Evolutionary conservation across 2,329 filamentous ascomycete genomes (phyloP), one percentile per base, ranked within the genome.

Genomic region (Didymella lethalis): DNA sequence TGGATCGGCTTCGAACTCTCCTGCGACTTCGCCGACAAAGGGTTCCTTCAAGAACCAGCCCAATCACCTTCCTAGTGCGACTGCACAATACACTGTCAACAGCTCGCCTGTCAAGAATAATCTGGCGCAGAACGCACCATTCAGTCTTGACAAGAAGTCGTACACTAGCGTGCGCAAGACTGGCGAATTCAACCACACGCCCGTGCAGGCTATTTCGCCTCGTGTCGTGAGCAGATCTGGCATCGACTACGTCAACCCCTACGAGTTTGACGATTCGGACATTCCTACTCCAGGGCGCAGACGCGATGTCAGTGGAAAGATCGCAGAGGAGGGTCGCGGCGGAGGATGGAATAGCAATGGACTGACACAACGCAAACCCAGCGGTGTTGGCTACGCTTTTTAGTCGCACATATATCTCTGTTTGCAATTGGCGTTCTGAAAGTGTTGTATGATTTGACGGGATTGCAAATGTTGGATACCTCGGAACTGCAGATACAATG

Each of bases 271-370:
- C 2, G 69, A 67, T 20, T 67, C 70, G 52, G 66, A 75, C 66
- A 59, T 77, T 47, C 75, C 72, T 18, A 72, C 66, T 41, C 67
- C 66, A 11, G 71, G 67, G 5, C 59, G 71, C 45, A 61, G 73
- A 59, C 51, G 70, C 50, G 87, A 89, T 61, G 89, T 91, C 2
- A 92, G 89, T 71, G 90, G 90, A 1, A 91, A 90, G 80, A 77
- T 88, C 54, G 89, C 84, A 0, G 90, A 93, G 73, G 90, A 93
- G 72, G 90, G 90, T 2, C 79, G 84, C 46, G 86, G 74, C 4
- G 75, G 71, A 5, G 59, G 73, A 25, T 75, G 74, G 65, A 65
- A 57, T 51, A 54, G 54, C 23, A 57, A 61, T 43, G 71, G 67
- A 20, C 32, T 78, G 54, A 71, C 67, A 26, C 70, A 75, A 54